Base-by-base conservation (phyloP, 306 rosid species). In the Elaeagnus macrophylla region DNA sequence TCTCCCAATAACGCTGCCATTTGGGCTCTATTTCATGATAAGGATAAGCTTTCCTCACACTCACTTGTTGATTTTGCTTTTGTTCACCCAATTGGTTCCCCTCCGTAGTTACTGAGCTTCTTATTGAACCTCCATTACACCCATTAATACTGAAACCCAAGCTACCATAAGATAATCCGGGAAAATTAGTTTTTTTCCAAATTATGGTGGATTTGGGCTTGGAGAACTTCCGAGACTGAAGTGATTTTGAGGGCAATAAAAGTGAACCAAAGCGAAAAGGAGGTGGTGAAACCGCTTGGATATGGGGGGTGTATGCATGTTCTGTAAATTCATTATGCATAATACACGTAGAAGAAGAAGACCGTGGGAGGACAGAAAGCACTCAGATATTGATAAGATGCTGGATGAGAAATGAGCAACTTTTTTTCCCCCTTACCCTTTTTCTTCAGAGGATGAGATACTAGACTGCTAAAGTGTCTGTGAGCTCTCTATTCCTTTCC, bases 1-100 rank as follows among this genome's bases (percentile, higher is more conserved):
- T 76, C 20, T 86, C 96, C 97, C 97, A 91, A 45, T 58, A 78
- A 1, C 55, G 81, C 77, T 86, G 96, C 97, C 97, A 91, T 72
- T 87, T 91, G 46, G 76, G 93, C 67, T 91, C 96, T 12, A 91
- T 84, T 66, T 82, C 80, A 7, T 68, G 81, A 60, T 72, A 86
- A 43, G 95, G 99, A 58, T 91, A 86, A 3, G 93, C 66, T 70
- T 80, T 78, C 43, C 53, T 75, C 40, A 71, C 65, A 39, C 20
- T 62, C 38, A 36, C 69, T 35, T 49, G 75, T 65, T 62, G 78
- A 36, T 70, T 62, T 55, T 51, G 63, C 62, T 72, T 74, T 61
- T 65, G 54, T 40, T 68, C 67, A 7, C 67, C 77, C 36, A 56
- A 56, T 51, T 61, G 73, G 43, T 36, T 65, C 11, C 61, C 20